Conservation (phyloP, 768 basidiomycete species). For the Saitozyma podzolica region DNA sequence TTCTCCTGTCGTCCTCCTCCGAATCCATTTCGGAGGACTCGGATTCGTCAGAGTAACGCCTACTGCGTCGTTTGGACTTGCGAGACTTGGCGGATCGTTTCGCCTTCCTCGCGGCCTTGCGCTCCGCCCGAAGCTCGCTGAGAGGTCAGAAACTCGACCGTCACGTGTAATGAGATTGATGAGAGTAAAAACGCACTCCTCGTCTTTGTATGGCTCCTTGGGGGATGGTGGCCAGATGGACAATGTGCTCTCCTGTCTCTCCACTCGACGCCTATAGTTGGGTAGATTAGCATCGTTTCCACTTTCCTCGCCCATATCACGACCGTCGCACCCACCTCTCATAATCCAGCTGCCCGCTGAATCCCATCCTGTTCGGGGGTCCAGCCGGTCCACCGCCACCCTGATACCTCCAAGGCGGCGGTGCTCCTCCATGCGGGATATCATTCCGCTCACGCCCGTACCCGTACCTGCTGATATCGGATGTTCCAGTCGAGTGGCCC, state of each 20-base stretch:
- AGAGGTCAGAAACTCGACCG: neutral
- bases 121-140: slow-evolving; percentile 38
- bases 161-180: neutral
- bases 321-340: slow-evolving; percentile 26
- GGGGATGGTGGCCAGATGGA: slow-evolving; percentile 50
- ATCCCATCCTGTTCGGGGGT: slow-evolving; percentile 5
- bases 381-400: slow-evolving; percentile 10
- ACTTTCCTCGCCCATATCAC: neutral
- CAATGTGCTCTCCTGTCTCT: slow-evolving; percentile 44
- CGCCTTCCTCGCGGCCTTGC: slow-evolving; percentile 27
- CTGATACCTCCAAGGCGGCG: neutral
- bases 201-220: slow-evolving; percentile 42
- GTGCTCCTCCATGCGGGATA: too few relatives aligned
- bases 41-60: slow-evolving; percentile 21
- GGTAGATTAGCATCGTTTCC: neutral
- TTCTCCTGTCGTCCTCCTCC: slow-evolving; percentile 1
- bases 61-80: slow-evolving; percentile 5
- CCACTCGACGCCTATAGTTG: slow-evolving; percentile 33
- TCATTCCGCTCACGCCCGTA: too few relatives aligned
- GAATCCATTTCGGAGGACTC: slow-evolving; percentile 24
- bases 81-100: slow-evolving; percentile 6
- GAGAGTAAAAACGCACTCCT: slow-evolving; percentile 33
- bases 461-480: too few relatives aligned
- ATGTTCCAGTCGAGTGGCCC: too few relatives aligned
- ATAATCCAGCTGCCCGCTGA: slow-evolving; percentile 24